Percentiles rank a stretch among this genome's conserved stretches.
These are phyloP conservation scores for Neoscytalidium dimidiatum DNA, from an alignment of 2,329 filamentous ascomycete genomes.

Conservation along the genomic window DNA sequence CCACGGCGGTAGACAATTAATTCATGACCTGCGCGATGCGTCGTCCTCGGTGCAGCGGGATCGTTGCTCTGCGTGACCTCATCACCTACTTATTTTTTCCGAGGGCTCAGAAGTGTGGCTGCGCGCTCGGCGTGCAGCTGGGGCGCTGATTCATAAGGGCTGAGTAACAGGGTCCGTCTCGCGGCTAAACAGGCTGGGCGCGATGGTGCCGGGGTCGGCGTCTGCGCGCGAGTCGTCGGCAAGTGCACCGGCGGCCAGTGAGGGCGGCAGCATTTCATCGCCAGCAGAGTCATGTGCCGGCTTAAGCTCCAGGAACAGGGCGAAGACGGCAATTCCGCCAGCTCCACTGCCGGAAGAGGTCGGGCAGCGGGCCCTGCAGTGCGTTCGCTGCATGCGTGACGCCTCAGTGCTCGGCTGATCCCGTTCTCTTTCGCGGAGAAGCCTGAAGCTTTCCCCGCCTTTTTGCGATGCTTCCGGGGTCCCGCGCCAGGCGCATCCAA, in stretches of 20 bases:
- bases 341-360: neutral
- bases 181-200: slow-evolving; percentile 10
- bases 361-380: slow-evolving; percentile 7
- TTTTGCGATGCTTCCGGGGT: slow-evolving; percentile 18
- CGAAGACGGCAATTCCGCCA: neutral
- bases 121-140: neutral
- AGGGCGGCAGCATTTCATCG: slow-evolving; percentile 2
- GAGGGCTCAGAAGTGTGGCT: neutral
- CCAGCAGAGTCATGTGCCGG: slow-evolving; percentile 9
- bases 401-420: slow-evolving; percentile 11
- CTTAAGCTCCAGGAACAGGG: neutral
- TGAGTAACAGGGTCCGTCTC: slow-evolving; percentile 1
- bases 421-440: slow-evolving; percentile 16
- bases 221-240: slow-evolving; percentile 3
- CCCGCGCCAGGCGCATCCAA: slow-evolving; percentile 15
- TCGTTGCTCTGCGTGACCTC: neutral
- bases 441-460: slow-evolving; percentile 17
- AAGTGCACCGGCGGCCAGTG: neutral
- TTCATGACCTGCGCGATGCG: slow-evolving; percentile 9
- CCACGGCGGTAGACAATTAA: slow-evolving; percentile 14
- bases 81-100: neutral
- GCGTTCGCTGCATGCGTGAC: slow-evolving; percentile 1
- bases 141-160: neutral
- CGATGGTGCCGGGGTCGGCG: neutral
- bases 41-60: neutral